Conservation (phyloP, 208 protist genomes). For the Leishmania tropica region DNA sequence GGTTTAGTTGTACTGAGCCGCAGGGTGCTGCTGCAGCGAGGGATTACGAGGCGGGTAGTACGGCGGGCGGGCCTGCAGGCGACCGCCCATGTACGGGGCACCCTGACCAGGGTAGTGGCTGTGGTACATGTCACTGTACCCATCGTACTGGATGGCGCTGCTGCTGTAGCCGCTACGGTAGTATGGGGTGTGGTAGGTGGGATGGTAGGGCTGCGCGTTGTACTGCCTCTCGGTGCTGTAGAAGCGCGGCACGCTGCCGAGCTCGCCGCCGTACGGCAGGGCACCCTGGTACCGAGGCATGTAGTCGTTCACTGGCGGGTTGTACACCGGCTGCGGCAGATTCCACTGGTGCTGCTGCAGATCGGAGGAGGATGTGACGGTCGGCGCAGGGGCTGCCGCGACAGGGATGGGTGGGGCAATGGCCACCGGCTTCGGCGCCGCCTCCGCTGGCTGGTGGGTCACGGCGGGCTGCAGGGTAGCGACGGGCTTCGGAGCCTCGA, state of each 20-base stretch:
- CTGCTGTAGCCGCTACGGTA: slow-evolving; percentile 21
- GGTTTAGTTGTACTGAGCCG: slow-evolving; percentile 10
- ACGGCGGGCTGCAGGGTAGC: slow-evolving; percentile 1
- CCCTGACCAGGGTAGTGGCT: slow-evolving; percentile 33
- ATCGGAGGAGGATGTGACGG: slow-evolving; percentile 30
- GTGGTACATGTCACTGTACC: slow-evolving; percentile 16
- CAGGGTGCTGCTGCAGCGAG: slow-evolving; percentile 30
- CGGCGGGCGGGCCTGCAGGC: slow-evolving; percentile 43
- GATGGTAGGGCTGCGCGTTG: slow-evolving; percentile 34
- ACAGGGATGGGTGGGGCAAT: slow-evolving; percentile 8
- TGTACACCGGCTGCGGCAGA: background rate
- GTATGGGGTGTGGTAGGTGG: slow-evolving; percentile 26
- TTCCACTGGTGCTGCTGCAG: slow-evolving; percentile 1
- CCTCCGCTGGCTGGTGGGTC: slow-evolving; percentile 8
- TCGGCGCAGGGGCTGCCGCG: slow-evolving; percentile 5
- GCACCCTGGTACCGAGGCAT: slow-evolving; percentile 4
- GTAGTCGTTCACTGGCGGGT: slow-evolving; percentile 18
- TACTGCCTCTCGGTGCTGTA: slow-evolving; percentile 35
- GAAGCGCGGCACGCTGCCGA: slow-evolving; percentile 35
- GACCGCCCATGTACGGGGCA: slow-evolving; percentile 23
- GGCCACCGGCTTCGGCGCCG: slow-evolving; percentile 4
- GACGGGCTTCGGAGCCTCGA: slow-evolving; percentile 7
- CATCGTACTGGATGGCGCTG: slow-evolving; percentile 23
- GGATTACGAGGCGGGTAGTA: slow-evolving; percentile 49
- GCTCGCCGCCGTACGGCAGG: slow-evolving; percentile 32